Conservation (phyloP, 306 rosid species). For the Cucumis cinereus region DNA sequence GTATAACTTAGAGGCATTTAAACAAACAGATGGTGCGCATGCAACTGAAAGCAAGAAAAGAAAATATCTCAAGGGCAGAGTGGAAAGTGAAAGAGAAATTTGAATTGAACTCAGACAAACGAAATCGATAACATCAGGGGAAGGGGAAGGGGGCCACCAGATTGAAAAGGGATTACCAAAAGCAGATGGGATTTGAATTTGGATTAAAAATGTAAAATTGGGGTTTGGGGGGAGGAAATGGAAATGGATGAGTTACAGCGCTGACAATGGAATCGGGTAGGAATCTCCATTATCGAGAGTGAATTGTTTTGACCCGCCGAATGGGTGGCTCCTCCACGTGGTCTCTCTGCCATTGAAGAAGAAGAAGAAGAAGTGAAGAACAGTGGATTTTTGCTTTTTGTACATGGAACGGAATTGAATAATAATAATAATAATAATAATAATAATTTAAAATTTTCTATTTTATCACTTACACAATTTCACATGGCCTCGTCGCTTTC, state of each 20-base stretch:
- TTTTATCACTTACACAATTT: neutral
- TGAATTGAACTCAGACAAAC: neutral
- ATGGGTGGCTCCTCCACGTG: neutral
- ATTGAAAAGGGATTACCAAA: neutral
- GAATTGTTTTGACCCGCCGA: neutral
- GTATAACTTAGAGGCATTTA: neutral
- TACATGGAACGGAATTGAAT: neutral
- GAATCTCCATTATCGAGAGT: neutral
- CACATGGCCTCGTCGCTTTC: neutral
- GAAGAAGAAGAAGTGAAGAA: neutral
- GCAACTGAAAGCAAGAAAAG: neutral
- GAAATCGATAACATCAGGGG: neutral
- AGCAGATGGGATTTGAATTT: neutral
- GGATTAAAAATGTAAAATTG: neutral
- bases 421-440: no score
- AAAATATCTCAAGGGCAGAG: neutral
- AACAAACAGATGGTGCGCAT: constrained; percentile 7
- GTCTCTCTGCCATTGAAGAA: neutral
- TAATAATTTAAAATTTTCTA: neutral
- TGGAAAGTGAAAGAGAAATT: neutral
- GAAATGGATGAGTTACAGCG: neutral
- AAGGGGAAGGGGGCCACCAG: neutral
- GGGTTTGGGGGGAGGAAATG: neutral
- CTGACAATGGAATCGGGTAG: neutral
- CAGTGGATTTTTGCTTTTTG: neutral